Percentiles rank a stretch among this genome's conserved stretches.
phyloP scores from a whole-genome alignment of 306 rosid genomes.

The Heteromeles arbutifolia region DNA sequence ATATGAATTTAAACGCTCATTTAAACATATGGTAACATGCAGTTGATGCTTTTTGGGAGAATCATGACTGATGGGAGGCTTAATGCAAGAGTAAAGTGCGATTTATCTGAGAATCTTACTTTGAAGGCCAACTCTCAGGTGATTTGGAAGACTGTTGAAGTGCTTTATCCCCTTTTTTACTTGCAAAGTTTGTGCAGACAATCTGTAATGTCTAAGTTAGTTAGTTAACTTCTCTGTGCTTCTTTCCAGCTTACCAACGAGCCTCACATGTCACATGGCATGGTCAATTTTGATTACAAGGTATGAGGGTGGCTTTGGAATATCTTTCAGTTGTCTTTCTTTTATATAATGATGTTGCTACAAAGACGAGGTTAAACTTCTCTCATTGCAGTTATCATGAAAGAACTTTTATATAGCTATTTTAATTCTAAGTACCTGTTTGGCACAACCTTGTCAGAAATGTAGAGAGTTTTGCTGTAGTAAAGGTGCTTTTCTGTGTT shows the following conservation, averaged over 20 bases:
- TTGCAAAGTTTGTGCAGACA: not conserved
- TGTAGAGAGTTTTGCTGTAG: not conserved
- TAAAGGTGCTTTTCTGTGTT: not conserved
- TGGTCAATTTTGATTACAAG: conserved; percentile 89
- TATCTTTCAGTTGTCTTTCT: not conserved
- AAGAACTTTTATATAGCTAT: not conserved
- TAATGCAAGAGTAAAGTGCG: conserved; percentile 78
- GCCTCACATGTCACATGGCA: conserved; percentile 98
- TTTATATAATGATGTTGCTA: not conserved
- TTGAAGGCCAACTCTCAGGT: conserved; percentile 97
- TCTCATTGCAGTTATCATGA: not conserved
- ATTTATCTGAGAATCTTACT: conserved; percentile 65
- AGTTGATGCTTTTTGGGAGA: conserved; percentile 96
- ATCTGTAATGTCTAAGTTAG: not conserved
- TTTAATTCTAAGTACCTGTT: not conserved
- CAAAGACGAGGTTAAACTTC: not conserved
- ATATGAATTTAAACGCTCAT: not conserved
- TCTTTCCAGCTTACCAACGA: conserved; percentile 72
- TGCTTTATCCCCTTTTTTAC: not conserved
- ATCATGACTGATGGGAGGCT: conserved; percentile 86
- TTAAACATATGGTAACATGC: not conserved
- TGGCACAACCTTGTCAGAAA: not conserved
- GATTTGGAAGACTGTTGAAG: not conserved
- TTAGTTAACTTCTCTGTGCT: not conserved
- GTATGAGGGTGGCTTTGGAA: conserved; percentile 20